A percentile compares a stretch with the other conserved stretches of the same genome.
phyloP scores from a whole-genome alignment of 441 rosid genomes.

The Rhodomyrtus psidioides region DNA sequence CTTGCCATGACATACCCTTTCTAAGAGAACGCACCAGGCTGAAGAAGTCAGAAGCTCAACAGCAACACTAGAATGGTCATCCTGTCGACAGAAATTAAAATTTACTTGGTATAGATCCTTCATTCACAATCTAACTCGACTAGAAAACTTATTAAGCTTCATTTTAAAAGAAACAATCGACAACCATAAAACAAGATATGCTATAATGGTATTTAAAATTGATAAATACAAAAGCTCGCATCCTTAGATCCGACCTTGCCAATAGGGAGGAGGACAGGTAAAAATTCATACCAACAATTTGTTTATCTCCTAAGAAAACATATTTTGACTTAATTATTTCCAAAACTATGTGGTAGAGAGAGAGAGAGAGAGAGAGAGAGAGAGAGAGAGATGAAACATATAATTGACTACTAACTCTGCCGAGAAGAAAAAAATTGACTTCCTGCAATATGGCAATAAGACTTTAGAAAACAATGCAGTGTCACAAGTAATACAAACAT shows the following conservation, averaged over 20 bases:
- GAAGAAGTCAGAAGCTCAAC: slow-evolving; percentile 47
- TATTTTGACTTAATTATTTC: background rate
- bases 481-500: background rate
- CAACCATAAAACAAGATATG: background rate
- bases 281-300: background rate
- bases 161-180: background rate
- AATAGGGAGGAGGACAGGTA: background rate
- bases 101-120: background rate
- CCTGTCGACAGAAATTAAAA: slow-evolving; percentile 19
- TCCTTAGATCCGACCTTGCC: background rate
- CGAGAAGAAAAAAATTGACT: background rate
- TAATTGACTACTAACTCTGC: background rate
- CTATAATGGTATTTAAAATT: background rate
- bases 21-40: slow-evolving; percentile 64
- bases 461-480: background rate
- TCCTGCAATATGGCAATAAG: background rate
- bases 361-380: background rate
- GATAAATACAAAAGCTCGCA: background rate
- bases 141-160: background rate
- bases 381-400: background rate
- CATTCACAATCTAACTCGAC: background rate
- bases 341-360: background rate
- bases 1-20: slow-evolving; percentile 41
- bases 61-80: slow-evolving; percentile 32
- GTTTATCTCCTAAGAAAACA: background rate